phyloP scores from a whole-genome alignment of 768 basidiomycete species.

The Asterophora lycoperdoides region DNA sequence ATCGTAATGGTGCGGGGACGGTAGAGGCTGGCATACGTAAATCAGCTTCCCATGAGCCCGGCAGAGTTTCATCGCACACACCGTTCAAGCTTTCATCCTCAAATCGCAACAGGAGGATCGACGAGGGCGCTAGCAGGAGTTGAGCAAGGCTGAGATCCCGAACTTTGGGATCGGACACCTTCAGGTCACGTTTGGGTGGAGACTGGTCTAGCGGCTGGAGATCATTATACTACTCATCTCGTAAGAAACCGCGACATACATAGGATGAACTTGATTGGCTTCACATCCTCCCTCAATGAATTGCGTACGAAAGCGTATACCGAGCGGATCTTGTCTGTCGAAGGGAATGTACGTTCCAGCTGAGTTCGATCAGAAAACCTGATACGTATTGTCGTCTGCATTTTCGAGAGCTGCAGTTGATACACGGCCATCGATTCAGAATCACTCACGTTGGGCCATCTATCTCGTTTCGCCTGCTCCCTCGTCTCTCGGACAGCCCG shows the following conservation, averaged over 20 bases:
- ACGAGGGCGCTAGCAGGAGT: conserved; percentile 75
- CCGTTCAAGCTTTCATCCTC: conserved; percentile 69
- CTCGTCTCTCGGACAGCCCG: conserved; percentile 60
- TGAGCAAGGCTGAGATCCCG: conserved; percentile 64
- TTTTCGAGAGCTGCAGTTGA: background rate
- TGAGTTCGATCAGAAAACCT: conserved; percentile 78
- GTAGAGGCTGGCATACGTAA: conserved; percentile 38
- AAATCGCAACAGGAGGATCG: conserved; percentile 73
- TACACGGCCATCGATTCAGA: background rate
- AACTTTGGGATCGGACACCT: conserved; percentile 71
- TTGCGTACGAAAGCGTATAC: conserved; percentile 83
- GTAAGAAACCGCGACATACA: conserved; percentile 47
- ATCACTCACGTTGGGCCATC: conserved; percentile 66
- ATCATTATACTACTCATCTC: background rate
- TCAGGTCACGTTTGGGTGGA: conserved; percentile 80
- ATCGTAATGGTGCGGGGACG: conserved; percentile 60
- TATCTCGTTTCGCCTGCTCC: conserved; percentile 53
- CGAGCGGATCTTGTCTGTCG: conserved; percentile 72
- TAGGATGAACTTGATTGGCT: conserved; percentile 77
- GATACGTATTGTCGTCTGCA: conserved; percentile 76
- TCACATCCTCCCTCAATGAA: conserved; percentile 68
- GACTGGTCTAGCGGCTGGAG: conserved; percentile 54
- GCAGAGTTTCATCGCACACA: conserved; percentile 26
- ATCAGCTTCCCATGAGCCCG: background rate
- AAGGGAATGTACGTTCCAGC: conserved; percentile 75